Evolutionary conservation across 2,329 filamentous ascomycete species (phyloP), one percentile per base, ranked within the genome.

Genomic region (Venturia asperata): DNA sequence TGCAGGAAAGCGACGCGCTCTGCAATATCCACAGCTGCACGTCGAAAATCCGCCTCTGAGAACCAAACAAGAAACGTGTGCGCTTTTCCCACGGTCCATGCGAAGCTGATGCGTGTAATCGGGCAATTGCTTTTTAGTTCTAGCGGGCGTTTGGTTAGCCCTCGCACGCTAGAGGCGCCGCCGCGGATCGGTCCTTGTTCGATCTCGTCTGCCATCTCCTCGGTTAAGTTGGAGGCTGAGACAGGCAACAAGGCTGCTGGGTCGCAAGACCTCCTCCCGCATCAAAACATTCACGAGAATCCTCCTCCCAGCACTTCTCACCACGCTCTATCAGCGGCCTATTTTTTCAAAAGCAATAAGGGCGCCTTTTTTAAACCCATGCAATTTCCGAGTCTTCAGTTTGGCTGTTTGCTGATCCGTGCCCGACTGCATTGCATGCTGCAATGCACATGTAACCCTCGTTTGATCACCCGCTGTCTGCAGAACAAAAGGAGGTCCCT

Each of bases 381-480:
- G 52, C 30, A 58, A 37, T 58, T 11, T 58, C 52, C 52, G 52
- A 58, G 37, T 21, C 7, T 19, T 58, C 30, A 9, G 9, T 34
- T 34, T 56, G 11, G 24, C 27, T 34, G 49, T 34, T 17, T 24
- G 27, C 21, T 52, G 21, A 27, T 27, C 47, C 47, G 47, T 52
- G 47, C 47, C 47, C 47, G 21, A 27, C 56, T 61, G 56, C 56
- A 61, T 39, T 27, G 56, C 39, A 61, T 9, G 7, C 21, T 61
- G 56, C 37, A 45, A 27, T 45, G 60, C 60, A 61, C 37, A 61
- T 61, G 60, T 39, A 61, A 42, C 39, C 27, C 60, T 34, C 10
- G 60, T 61, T 61, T 61, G 30, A 37, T 15, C 21, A 61, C 60
- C 60, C 60, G 60, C 60, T 42, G 42, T 37, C 52, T 37, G 27